Evolutionary conservation across 192 early-diverging fungal genomes (phyloP), one percentile per base, ranked within the genome.

Genomic region (Linderina pennispora): DNA sequence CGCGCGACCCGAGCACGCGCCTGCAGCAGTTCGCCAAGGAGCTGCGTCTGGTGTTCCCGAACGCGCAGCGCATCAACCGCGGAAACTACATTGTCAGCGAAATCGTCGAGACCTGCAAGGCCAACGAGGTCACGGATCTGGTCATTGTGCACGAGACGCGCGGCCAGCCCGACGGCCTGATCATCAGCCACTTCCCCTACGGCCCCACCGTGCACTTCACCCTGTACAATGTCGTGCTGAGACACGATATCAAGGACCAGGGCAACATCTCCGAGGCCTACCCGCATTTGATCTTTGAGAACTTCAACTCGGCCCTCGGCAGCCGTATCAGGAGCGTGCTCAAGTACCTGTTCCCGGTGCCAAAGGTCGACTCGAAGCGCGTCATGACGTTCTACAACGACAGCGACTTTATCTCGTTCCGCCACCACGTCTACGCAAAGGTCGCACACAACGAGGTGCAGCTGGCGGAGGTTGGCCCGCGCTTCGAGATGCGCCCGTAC

Each of bases 201-300:
- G 96, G 96, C 24, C 96, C 96, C 10, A 99, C 96, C 0, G 92
- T 92, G 16, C 92, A 91, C 70, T 99, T 99, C 70, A 89, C 92
- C 13, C 77, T 99, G 43, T 91, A 94, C 77, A 97, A 99, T 54
- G 94, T 99, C 24, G 94, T 97, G 1, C 71, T 99, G 45, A 80
- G 96, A 14, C 96, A 99, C 71, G 96, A 99, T 66, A 94, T 99
- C 60, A 82, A 89, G 50, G 88, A 97, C 57, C 78, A 90, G 49
- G 96, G 96, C 42, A 97, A 92, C 20, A 88, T 99, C 18, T 97
- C 94, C 3, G 94, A 99, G 70, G 92, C 92, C 26, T 97, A 80
- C 61, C 96, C 96, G 23, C 96, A 99, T 47, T 65, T 99, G 37
- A 92, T 99, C 53, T 92, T 99, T 74, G 74, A 97, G 57, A 92